These are phyloP conservation scores for Neopestalotiopsis clavispora DNA, from an alignment of 2,329 filamentous ascomycete genomes.

Conservation along the genomic window DNA sequence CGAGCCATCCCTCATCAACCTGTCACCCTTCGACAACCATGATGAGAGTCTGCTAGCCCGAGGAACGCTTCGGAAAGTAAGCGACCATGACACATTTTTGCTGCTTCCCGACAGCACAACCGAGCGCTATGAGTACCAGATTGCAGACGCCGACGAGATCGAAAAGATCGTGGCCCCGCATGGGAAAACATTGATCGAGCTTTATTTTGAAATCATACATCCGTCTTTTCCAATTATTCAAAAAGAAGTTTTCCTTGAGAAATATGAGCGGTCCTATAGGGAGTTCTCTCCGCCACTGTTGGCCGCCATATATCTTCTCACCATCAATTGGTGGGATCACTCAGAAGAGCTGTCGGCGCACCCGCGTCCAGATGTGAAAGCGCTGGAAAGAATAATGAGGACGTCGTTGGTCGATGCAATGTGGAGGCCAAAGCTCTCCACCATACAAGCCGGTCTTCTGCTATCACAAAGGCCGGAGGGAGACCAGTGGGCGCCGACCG, in stretches of 20 bases:
- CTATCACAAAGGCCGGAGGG: conserved; percentile 77
- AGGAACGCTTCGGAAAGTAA: conserved; percentile 75
- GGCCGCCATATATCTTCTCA: conserved; percentile 82
- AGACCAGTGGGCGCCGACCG: conserved; percentile 83
- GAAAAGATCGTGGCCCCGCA: conserved; percentile 78
- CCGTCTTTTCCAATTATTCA: conserved; percentile 83
- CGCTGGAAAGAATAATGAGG: conserved; percentile 75
- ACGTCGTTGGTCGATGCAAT: conserved; percentile 77
- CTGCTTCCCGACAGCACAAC: conserved; percentile 78
- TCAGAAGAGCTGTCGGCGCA: conserved; percentile 68
- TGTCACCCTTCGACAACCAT: conserved; percentile 79
- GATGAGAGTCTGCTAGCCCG: conserved; percentile 78
- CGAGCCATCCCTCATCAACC: conserved; percentile 80
- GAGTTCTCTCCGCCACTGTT: conserved; percentile 79
- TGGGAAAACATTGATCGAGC: conserved; percentile 76
- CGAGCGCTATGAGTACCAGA: conserved; percentile 72
- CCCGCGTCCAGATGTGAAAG: conserved; percentile 72
- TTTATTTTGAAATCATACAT: conserved; percentile 83
- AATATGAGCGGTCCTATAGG: conserved; percentile 73
- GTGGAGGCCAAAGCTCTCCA: conserved; percentile 81
- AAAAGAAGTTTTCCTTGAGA: conserved; percentile 79
- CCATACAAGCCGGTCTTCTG: conserved; percentile 77
- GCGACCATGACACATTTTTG: conserved; percentile 78
- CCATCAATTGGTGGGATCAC: conserved; percentile 87
- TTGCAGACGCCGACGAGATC: conserved; percentile 72